Evolutionary conservation across 805 yeast species (phyloP).

Genomic region (Ascoidea rubescens): DNA sequence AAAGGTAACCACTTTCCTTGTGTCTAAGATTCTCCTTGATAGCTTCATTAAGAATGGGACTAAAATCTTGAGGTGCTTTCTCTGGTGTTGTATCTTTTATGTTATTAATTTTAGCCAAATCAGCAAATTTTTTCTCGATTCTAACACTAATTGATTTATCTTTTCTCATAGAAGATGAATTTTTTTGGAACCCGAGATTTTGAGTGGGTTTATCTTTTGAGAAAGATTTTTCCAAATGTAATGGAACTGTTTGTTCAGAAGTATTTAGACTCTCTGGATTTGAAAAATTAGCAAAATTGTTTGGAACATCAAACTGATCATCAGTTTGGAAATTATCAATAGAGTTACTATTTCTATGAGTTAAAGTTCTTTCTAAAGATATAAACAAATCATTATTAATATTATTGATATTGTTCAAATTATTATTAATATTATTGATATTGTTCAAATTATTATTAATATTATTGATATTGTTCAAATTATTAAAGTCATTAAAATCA

Average conservation of each 20-base stretch:
- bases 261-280: background rate
- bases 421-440: background rate
- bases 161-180: background rate
- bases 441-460: background rate
- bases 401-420: background rate
- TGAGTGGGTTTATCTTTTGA: background rate
- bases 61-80: background rate
- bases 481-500: constrained; percentile 2
- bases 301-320: background rate
- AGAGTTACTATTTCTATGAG: background rate
- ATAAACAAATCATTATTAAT: background rate
- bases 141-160: background rate
- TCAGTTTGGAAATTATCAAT: too few species aligned
- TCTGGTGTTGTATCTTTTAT: background rate
- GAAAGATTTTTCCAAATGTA: background rate
- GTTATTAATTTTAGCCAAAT: background rate
- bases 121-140: background rate
- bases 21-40: background rate
- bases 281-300: background rate
- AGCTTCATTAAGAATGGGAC: background rate
- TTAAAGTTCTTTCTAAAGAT: background rate
- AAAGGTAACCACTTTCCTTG: background rate
- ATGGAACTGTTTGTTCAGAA: background rate
- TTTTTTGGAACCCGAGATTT: too few species aligned
- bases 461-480: background rate